A percentile compares a stretch with the other conserved stretches of the same genome.
phyloP scores from a whole-genome alignment of 345 rosid species.

The Citrus australasica region DNA sequence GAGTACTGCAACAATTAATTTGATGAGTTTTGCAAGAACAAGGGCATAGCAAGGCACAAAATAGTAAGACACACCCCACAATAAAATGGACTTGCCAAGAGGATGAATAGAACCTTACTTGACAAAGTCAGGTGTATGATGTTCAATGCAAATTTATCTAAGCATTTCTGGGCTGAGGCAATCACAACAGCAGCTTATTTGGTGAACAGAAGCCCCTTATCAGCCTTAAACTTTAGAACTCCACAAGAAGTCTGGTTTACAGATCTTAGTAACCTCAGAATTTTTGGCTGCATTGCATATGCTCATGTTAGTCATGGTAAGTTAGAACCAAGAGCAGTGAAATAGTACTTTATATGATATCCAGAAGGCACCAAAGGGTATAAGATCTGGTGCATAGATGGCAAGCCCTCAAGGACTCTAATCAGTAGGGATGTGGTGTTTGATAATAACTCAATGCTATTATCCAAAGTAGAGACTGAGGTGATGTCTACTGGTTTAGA shows the following conservation, averaged over 20 bases:
- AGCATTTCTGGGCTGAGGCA: background rate
- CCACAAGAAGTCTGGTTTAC: background rate
- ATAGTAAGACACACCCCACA: no score
- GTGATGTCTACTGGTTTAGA: no score
- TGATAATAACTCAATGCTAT: no score
- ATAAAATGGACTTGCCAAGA: no score
- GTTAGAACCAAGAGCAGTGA: background rate
- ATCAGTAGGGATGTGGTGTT: no score
- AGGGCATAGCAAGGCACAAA: no score
- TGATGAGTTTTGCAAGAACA: no score
- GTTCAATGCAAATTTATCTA: accelerated
- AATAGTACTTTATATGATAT: background rate
- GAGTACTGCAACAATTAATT: no score
- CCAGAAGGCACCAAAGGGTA: background rate
- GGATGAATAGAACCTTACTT: background rate
- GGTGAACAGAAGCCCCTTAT: background rate
- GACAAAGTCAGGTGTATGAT: background rate
- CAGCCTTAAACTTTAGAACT: background rate
- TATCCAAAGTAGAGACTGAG: no score
- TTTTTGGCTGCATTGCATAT: background rate
- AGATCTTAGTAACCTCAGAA: background rate
- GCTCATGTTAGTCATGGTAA: background rate
- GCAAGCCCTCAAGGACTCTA: no score
- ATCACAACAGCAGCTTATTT: background rate
- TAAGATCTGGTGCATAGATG: accelerated